A percentile compares a stretch with the other conserved stretches of the same genome.
Conservation (phyloP, 371 early-diverging fungal genomes). For the Mortierella sp. region DNA sequence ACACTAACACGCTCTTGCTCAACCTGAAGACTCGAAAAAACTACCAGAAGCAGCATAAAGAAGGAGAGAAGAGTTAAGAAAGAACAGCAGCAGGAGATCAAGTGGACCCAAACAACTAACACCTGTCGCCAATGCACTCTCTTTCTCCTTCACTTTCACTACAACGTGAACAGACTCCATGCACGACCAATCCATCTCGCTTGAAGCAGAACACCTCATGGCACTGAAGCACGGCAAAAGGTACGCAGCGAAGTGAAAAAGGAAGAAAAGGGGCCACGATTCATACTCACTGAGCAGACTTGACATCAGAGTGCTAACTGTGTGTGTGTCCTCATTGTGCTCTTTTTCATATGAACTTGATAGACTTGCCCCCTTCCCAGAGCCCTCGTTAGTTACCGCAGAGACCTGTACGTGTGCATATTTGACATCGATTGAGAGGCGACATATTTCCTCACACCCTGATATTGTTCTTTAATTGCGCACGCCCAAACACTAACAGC, state of each 20-base stretch:
- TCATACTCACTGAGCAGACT: background rate
- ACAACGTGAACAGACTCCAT: conserved; percentile 1
- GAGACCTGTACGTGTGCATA: conserved; percentile 9
- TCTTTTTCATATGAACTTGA: background rate
- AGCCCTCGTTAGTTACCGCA: background rate
- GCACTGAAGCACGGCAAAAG: conserved; percentile 47
- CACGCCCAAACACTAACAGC: background rate
- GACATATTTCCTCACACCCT: background rate
- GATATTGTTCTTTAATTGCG: background rate
- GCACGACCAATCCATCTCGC: conserved; percentile 32
- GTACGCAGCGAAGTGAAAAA: conserved; percentile 3
- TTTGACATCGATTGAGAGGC: background rate
- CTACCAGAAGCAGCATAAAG: background rate
- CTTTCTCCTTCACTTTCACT: background rate
- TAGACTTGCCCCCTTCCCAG: conserved; percentile 21
- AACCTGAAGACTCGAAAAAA: background rate
- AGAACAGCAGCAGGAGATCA: no score
- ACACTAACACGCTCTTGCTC: background rate
- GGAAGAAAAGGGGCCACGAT: background rate
- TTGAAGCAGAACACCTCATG: conserved; percentile 54
- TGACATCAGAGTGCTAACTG: background rate
- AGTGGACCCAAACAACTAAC: background rate
- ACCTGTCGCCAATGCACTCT: background rate
- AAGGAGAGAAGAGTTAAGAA: background rate
- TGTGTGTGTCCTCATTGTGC: background rate